These are phyloP conservation scores for Capronia americana DNA, from an alignment of 2,329 filamentous ascomycete genomes.

Conservation along the genomic window DNA sequence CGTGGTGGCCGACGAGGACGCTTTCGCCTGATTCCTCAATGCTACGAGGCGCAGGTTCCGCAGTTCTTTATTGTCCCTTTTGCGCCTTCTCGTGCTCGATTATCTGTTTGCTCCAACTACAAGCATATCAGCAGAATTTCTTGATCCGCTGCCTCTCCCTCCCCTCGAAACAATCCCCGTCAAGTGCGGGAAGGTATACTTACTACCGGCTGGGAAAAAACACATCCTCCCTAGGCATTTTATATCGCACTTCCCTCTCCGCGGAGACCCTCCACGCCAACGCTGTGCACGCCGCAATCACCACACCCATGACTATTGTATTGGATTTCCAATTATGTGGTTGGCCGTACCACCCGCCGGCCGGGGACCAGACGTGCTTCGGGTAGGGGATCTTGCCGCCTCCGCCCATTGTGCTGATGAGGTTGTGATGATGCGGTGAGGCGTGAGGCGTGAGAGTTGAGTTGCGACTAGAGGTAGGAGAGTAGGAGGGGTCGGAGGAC, in stretches of 20 bases:
- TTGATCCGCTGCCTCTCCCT: neutral
- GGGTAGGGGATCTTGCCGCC: conserved; percentile 77
- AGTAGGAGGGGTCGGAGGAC: neutral
- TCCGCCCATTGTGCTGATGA: conserved; percentile 65
- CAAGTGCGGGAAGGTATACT: conserved; percentile 47
- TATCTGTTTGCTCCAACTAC: conserved; percentile 74
- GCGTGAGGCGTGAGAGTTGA: neutral
- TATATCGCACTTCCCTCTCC: conserved; percentile 72
- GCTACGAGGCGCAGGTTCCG: neutral
- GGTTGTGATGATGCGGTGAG: conserved; percentile 3
- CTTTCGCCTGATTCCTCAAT: neutral
- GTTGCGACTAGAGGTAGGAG: neutral
- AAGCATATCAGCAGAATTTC: conserved; percentile 11
- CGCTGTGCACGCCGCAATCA: conserved; percentile 71
- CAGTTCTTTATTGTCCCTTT: conserved; percentile 41
- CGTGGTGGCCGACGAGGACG: neutral
- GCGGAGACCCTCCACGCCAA: conserved; percentile 75
- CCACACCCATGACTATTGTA: conserved; percentile 75
- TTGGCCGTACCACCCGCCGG: conserved; percentile 96
- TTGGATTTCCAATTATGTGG: conserved; percentile 95
- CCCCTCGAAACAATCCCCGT: neutral
- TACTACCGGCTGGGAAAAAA: conserved; percentile 88
- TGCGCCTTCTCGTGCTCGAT: conserved; percentile 69
- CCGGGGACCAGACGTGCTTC: conserved; percentile 98
- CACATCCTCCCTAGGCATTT: conserved; percentile 75